phyloP scores from a whole-genome alignment of 441 rosid genomes.

The Biscutella laevigata region DNA sequence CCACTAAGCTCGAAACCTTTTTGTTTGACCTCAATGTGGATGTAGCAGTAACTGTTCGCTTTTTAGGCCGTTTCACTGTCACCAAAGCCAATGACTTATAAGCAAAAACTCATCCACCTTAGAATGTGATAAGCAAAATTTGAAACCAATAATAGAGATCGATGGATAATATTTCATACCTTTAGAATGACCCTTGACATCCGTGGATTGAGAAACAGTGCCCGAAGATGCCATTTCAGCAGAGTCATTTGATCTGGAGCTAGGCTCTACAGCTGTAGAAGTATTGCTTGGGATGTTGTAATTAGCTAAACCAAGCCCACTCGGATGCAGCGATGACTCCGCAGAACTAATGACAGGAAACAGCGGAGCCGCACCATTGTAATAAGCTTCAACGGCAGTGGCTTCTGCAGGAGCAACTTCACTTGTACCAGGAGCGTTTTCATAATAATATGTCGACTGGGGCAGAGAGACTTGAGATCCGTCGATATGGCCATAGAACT shows the following conservation, averaged over 20 bases:
- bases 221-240: slow-evolving; percentile 26
- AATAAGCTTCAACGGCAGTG: slow-evolving; percentile 44
- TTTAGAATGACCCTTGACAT: slow-evolving; percentile 56
- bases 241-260: slow-evolving; percentile 25
- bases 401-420: slow-evolving; percentile 44
- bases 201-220: slow-evolving; percentile 28
- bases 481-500: slow-evolving; percentile 55
- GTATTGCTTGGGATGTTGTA: slow-evolving; percentile 27
- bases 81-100: slow-evolving; percentile 9
- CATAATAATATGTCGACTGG: slow-evolving; percentile 51
- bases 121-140: neutral
- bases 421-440: slow-evolving; percentile 43
- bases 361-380: slow-evolving; percentile 45
- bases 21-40: slow-evolving; percentile 81
- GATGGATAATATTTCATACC: slow-evolving; percentile 32
- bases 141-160: neutral
- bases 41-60: slow-evolving; percentile 57
- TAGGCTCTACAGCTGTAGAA: slow-evolving; percentile 25
- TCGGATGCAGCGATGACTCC: slow-evolving; percentile 34
- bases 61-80: slow-evolving; percentile 61
- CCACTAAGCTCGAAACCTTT: slow-evolving; percentile 89
- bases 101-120: slow-evolving; percentile 8
- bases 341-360: slow-evolving; percentile 31
- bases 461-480: slow-evolving; percentile 55
- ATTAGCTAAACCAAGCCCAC: slow-evolving; percentile 32